Evolutionary conservation across 192 early-diverging fungal genomes (phyloP).

Genomic region (Backusella parvicylindrica): DNA sequence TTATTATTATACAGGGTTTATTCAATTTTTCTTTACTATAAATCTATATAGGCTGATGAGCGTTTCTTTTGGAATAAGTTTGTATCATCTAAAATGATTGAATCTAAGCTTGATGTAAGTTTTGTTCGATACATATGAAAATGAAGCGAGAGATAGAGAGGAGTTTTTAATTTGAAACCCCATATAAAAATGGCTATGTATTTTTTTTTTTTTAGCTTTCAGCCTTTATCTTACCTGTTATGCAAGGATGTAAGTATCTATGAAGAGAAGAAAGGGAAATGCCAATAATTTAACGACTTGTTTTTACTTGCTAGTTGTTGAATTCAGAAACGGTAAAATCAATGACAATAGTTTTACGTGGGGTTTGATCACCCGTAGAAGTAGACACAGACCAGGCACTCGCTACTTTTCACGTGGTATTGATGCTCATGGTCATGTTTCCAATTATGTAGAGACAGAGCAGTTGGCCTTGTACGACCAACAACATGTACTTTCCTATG

Average conservation of each 20-base stretch:
- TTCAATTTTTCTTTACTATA: too few relatives aligned
- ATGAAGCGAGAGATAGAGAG: background rate
- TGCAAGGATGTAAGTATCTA: constrained; percentile 77
- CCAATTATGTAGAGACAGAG: constrained; percentile 98
- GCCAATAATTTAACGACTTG: background rate
- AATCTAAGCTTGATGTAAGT: constrained; percentile 36
- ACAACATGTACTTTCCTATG: constrained; percentile 64
- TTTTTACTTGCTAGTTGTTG: constrained; percentile 47
- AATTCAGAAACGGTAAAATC: constrained; percentile 55
- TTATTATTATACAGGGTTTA: background rate
- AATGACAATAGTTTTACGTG: constrained; percentile 74
- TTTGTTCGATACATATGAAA: background rate
- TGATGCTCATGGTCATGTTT: constrained; percentile 87
- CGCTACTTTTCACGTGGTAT: constrained; percentile 93
- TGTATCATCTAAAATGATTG: constrained; percentile 66
- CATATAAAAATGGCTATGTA: background rate
- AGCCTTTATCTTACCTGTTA: constrained; percentile 85
- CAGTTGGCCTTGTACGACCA: constrained; percentile 75
- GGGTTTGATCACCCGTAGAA: constrained; percentile 79
- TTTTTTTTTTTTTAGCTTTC: constrained; percentile 43
- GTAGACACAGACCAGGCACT: constrained; percentile 78
- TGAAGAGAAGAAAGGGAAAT: background rate
- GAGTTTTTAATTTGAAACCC: background rate
- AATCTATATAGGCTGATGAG: constrained; percentile 69
- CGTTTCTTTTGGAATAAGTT: constrained; percentile 94